Base-by-base conservation (phyloP, 1,284 basidiomycete genomes). In the Melampsora americana region DNA sequence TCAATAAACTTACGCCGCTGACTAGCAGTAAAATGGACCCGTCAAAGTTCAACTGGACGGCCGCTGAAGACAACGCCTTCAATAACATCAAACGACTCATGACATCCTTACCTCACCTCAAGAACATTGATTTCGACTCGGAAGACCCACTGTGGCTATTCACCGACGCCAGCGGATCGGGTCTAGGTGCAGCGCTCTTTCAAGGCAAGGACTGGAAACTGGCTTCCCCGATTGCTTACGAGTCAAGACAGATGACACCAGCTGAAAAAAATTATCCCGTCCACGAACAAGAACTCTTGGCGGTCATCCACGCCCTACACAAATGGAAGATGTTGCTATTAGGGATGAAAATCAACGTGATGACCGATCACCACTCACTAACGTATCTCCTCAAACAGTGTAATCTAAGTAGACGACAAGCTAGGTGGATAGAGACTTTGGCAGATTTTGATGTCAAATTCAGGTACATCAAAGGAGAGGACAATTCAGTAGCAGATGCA, bases 351-450 rank as follows among this genome's bases (percentile, higher is more conserved):
- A 82, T 86, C 53, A 64, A 70, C 0, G 79, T 86, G 0, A 82
- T 81, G 64, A 85, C 84, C 0, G 84, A 86, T 77, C 86, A 87
- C 74, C 62, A 79, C 0, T 85, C 83, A 0, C 79, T 87, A 0
- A 80, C 85, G 44, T 81, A 83, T 70, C 85, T 86, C 61, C 2
- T 79, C 1, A 78, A 77, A 0, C 85, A 87, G 66, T 66, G 78
- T 2, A 80, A 85, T 16, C 79, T 86, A 0, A 84, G 83, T 0
- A 62, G 79, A 0, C 67, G 81, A 0, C 85, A 86, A 74, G 79
- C 80, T 0, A 79, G 81, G 0, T 86, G 85, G 85, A 79, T 81
- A 73, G 83, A 85, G 69, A 79, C 80, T 14, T 50, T 86, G 2
- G 66, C 79, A 0, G 81, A 86, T 28, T 86, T 81, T 46, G 30